phyloP scores from a whole-genome alignment of 208 protist species.

The Trypanosoma brucei region DNA sequence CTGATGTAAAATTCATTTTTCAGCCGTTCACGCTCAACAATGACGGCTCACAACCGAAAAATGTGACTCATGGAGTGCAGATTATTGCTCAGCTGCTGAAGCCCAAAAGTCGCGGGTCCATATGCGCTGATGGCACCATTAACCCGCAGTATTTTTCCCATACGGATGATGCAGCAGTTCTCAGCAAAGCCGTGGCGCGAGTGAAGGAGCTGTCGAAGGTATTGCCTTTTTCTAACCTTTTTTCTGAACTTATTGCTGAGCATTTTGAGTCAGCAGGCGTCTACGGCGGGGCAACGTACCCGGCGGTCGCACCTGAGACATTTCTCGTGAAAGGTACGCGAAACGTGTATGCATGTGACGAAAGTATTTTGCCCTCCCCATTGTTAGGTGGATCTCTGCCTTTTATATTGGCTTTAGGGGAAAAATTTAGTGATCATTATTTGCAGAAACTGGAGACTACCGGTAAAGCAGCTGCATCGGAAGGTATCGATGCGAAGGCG shows the following conservation, averaged over 20 bases:
- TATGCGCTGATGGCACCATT: constrained; percentile 46
- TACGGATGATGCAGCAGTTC: constrained; percentile 35
- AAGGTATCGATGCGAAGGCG: not conserved
- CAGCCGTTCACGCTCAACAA: constrained; percentile 83
- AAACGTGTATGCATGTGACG: constrained; percentile 77
- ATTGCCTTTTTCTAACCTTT: constrained; percentile 32
- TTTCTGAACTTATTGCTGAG: constrained; percentile 41
- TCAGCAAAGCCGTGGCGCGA: constrained; percentile 48
- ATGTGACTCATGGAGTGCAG: constrained; percentile 66
- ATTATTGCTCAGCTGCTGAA: constrained; percentile 61
- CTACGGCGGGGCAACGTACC: constrained; percentile 52
- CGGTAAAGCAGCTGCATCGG: not conserved
- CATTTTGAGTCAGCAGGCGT: constrained; percentile 64
- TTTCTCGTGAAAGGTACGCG: constrained; percentile 49
- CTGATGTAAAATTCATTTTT: constrained; percentile 68
- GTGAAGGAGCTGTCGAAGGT: constrained; percentile 58
- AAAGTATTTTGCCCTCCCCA: constrained; percentile 53
- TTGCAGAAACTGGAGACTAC: constrained; percentile 32
- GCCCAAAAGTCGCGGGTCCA: constrained; percentile 57
- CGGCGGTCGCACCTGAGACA: constrained; percentile 43
- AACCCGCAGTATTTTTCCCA: constrained; percentile 65
- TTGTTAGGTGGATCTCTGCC: constrained; percentile 53
- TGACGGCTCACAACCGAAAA: constrained; percentile 47
- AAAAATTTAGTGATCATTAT: constrained; percentile 57
- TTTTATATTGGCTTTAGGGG: constrained; percentile 62